Base-by-base conservation (phyloP, 495 filamentous ascomycete genomes). In the Penicillium robsamsonii region DNA sequence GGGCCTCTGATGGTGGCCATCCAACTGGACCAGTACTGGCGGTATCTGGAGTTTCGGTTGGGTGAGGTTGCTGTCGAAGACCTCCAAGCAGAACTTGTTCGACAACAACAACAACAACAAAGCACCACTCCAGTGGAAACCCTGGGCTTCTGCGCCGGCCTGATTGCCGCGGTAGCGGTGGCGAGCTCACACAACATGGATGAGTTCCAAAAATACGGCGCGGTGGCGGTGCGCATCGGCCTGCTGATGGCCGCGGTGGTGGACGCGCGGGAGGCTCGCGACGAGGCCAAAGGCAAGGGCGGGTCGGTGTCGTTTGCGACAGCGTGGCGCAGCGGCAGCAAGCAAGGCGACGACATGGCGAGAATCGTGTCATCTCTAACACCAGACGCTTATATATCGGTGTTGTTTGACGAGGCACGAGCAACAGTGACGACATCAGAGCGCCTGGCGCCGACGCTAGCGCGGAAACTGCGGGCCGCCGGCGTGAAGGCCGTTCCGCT, bases 131-230 rank as follows among this genome's bases (percentile, higher is more conserved):
- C n/a, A n/a, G n/a, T n/a, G 33, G 69, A 74, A 41, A 76, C 73
- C 1, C 57, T 78, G 1, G 78, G 78, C 11, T 71, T 79, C 40
- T 81, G 77, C 50, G 72, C 70, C 22, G 78, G 77, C 1, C 52
- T 79, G n/a, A 55, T 80, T 20, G 64, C 58, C 46, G 74, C 77
- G 4, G 57, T 71, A 12, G 74, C 71, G 18, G 71, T 77, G 4
- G 60, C 73, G 22, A 56, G 65, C 41, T 58, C 70, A 3, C 43
- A 33, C 2, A 62, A 52, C 37, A 30, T 20, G 10, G 46, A 38
- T 0, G 61, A 74, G 0, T 53, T 80, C n/a, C 47, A 66, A 30
- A 56, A 64, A 17, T 71, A 77, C 53, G 75, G 65, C 0, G 64
- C 71, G 4, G 69, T 67, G 0, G 77, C 76, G 6, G 41, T 79